Base-by-base conservation (phyloP, 2,329 filamentous ascomycete species). In the Pseudomassariella vexata region DNA sequence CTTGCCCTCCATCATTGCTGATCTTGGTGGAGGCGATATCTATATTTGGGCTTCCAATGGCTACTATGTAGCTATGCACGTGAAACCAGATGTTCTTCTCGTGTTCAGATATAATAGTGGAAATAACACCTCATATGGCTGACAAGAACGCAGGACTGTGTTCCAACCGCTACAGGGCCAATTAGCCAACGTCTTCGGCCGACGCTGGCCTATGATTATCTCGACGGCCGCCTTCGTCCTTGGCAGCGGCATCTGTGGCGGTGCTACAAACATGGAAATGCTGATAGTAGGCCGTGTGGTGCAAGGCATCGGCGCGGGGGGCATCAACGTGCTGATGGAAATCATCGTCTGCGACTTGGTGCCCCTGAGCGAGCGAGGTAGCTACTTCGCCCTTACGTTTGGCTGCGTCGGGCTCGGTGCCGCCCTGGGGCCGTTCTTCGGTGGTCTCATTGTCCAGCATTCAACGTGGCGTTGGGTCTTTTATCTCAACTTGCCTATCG, bases 291-390 rank as follows among this genome's bases (percentile, higher is more conserved):
- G 47, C 8, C 40, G 45, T 4, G 17, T 9, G 2, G 31, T 73
- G 2, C 67, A 74, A 34, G 70, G 70, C 1, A 67, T 41, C n/a
- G 45, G 45, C 0, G 12, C 31, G 9, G 40, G 39, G 4, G 41
- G 35, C n/a, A 26, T 45, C 32, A 49, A 53, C 29, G 42, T 65
- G n/a, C 48, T 72, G 1, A 46, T 59, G 2, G 62, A 71, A 19
- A 55, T 70, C 22, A 59, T 74, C 9, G 50, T 68, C 11, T 64
- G 55, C 27, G 70, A 73, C 32, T 43, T 73, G 3, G 57, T 72
- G 0, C 63, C 68, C 0, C 47, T 72, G 7, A 49, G 59, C 2
- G 50, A 68, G 32, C 50, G 68, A 24, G 59, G 60, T 2, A 56
- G 56, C 4, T 69, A 58, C 27, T 39, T 60, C n/a, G 49, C 45